Conservation (phyloP, 2,329 filamentous ascomycete species). For the Microascus cirrosus region DNA sequence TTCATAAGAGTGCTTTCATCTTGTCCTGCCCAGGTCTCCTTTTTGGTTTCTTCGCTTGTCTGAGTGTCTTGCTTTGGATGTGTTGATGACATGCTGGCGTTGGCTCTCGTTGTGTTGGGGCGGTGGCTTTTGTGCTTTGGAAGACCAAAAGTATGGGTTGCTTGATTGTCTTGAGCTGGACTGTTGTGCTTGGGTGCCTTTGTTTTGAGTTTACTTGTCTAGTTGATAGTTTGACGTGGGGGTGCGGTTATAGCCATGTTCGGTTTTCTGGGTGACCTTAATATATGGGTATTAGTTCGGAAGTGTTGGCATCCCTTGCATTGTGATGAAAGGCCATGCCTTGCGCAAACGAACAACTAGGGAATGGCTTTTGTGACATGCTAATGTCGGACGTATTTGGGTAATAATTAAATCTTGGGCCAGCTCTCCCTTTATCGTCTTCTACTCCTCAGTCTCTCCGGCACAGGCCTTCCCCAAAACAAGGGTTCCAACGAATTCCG, state of each 20-base stretch:
- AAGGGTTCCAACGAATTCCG: too few relatives aligned
- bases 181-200: neutral
- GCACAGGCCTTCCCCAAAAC: too few relatives aligned
- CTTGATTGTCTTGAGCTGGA: neutral
- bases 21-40: neutral
- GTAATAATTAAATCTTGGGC: too few relatives aligned
- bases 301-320: neutral
- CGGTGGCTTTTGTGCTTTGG: neutral
- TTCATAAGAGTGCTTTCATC: neutral
- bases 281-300: neutral
- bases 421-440: too few relatives aligned
- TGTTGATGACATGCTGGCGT: neutral
- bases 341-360: too few relatives aligned
- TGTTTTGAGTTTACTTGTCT: neutral
- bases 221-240: neutral
- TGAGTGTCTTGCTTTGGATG: neutral
- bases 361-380: neutral
- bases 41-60: neutral
- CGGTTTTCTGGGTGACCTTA: neutral
- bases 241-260: neutral
- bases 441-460: too few relatives aligned
- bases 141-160: slow-evolving; percentile 2
- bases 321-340: neutral
- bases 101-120: neutral
- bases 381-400: too few relatives aligned